phyloP scores from a whole-genome alignment of 2,329 filamentous ascomycete genomes.

The Drechslerella coelobrocha region DNA sequence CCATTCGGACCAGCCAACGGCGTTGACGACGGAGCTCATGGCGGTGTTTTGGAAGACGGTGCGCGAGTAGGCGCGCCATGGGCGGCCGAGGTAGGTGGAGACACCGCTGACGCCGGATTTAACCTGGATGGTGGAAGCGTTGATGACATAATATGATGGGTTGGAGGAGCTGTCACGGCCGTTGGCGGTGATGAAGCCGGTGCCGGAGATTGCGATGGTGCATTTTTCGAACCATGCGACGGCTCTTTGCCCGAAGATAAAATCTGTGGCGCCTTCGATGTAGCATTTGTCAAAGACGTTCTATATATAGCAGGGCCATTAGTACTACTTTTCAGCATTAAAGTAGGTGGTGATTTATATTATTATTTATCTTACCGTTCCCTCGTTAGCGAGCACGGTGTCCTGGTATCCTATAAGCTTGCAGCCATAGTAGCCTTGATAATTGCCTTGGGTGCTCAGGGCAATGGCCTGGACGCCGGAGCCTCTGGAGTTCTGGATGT shows the following conservation, averaged over 20 bases:
- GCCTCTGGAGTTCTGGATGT: slow-evolving; percentile 62
- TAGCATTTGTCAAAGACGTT: slow-evolving; percentile 66
- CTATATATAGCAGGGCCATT: slow-evolving; percentile 52
- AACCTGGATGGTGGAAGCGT: slow-evolving; percentile 62
- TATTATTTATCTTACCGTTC: slow-evolving; percentile 54
- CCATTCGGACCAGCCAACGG: slow-evolving; percentile 68
- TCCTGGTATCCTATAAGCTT: slow-evolving; percentile 67
- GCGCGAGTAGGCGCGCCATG: slow-evolving; percentile 64
- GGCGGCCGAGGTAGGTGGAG: slow-evolving; percentile 64
- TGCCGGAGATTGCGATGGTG: slow-evolving; percentile 61
- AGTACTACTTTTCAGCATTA: no score
- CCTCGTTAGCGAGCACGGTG: slow-evolving; percentile 63
- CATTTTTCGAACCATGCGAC: slow-evolving; percentile 64
- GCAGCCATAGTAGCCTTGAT: slow-evolving; percentile 67
- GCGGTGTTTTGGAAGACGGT: slow-evolving; percentile 64
- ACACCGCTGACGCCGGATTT: slow-evolving; percentile 57
- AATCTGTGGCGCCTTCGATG: slow-evolving; percentile 68
- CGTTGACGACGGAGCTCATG: slow-evolving; percentile 66
- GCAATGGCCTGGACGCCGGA: slow-evolving; percentile 64
- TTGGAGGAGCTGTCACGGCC: slow-evolving; percentile 59
- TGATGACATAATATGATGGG: slow-evolving; percentile 65
- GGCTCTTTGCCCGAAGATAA: slow-evolving; percentile 66
- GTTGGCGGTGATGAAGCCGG: slow-evolving; percentile 62
- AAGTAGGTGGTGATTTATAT: no score
- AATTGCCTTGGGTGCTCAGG: slow-evolving; percentile 62